Evolutionary conservation across 1,284 basidiomycete genomes (phyloP), one percentile per base, ranked within the genome.

Genomic region (Phellinidium pouzarii): DNA sequence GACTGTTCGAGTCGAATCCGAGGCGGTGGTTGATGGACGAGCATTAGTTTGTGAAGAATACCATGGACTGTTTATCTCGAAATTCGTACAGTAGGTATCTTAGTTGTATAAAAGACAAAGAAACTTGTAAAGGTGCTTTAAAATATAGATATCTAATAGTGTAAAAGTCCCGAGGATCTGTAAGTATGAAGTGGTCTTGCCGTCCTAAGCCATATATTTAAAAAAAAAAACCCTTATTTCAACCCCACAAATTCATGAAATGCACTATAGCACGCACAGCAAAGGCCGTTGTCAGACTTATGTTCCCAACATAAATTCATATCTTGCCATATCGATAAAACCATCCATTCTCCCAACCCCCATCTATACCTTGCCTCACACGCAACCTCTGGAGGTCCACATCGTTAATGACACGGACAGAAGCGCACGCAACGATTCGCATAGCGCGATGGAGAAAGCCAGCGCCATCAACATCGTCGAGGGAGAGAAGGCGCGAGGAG

Each of bases 401-500:
- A 5, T 41, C 27, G 19, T 48, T 41, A 11, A 19, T 8, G 5
- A 58, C 29, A 38, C 53, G 49, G 22, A 52, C 40, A 12, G 31
- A 29, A 17, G 43, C 29, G 29, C 48, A 54, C n/a, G 49, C 48
- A 12, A 52, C 22, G 19, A 58, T 44, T 6, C 56, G 54, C 56
- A 58, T 54, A 4, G 53, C 26, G 17, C 52, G 52, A 14, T 50
- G 46, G 8, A 26, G 27, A 14, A 54, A 48, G 8, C 49, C 29
- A 3, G 26, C 11, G 26, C 47, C n/a, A 26, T 38, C 22, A 37
- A 31, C 46, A 27, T 48, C 44, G 8, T 8, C 23, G n/a, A 41
- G 29, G 6, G 11, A 17, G 26, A 80, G 65, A 3, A 82, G 69
- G 12, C 79, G 74, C 48, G 68, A 67, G 48, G 78, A 62, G 65